Base-by-base conservation (phyloP, 78 protist genomes). In the Polysphondylium violaceum region DNA sequence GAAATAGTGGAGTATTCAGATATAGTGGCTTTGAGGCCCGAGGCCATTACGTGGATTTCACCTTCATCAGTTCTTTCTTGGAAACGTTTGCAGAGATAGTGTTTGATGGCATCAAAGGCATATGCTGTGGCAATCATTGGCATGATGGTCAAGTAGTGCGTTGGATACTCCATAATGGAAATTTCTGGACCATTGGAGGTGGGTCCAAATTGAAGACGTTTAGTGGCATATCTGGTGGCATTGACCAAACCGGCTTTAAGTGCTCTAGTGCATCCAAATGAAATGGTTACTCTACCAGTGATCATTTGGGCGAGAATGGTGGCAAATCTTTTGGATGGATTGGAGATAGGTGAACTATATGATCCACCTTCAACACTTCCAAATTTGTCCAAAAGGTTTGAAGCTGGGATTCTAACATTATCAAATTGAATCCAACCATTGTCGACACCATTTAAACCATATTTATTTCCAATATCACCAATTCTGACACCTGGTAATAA, bases 391-490 rank as follows among this genome's bases (percentile, higher is more conserved):
- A 55, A 83, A 12, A 83, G 56, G 33, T 67, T 69, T 1, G 43
- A 3, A 0, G 74, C 35, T 41, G 97, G 97, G 8, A 95, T 79
- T 55, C 97, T 76, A 36, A 95, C 97, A 68, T 59, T 21, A 25
- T 59, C 65, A 67, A 92, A 94, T 64, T 61, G 89, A 5, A 95
- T 60, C 86, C 72, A 90, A 7, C 94, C 88, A 76, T 75, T 76
- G 27, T 90, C 94, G 6, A 72, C 75, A 68, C 88, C 77, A 65
- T 76, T 58, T 68, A 72, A 60, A 11, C 95, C 95, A 67, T 86
- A 63, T 71, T 93, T 93, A 19, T 87, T 38, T 17, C 95, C 95
- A 21, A 86, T 75, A 56, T 93, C 95, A 11, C 95, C 95, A 35
- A 86, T 61, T 16, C 40, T 61, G 3, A 93, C 74, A 41, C 95